phyloP scores from a whole-genome alignment of 805 yeast genomes.

The Candida sithepensis region DNA sequence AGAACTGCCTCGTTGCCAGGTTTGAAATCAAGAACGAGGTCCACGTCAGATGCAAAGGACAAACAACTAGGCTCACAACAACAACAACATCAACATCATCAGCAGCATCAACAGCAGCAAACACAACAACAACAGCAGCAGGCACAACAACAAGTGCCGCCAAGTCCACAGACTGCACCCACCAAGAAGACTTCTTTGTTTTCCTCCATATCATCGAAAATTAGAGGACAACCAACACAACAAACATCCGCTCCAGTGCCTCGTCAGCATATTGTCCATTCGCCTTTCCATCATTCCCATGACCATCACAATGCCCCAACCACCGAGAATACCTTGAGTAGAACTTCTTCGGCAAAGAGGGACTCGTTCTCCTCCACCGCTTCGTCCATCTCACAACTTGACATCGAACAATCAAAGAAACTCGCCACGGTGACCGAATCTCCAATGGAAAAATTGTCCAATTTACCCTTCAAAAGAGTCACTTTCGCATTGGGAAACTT shows the following conservation, averaged over 20 bases:
- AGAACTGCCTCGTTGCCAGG: conserved; percentile 15
- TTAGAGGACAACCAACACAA: conserved; percentile 21
- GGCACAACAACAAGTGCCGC: no score
- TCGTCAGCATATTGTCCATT: not conserved
- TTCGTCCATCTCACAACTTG: not conserved
- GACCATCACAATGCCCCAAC: no score
- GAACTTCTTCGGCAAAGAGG: no score
- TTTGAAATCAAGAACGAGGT: conserved; percentile 11
- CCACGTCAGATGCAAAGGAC: conserved; percentile 16
- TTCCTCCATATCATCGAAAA: conserved; percentile 33
- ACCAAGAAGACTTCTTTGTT: conserved; percentile 29
- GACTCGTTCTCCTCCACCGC: not conserved
- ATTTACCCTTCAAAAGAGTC: conserved; percentile 41
- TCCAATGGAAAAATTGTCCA: conserved; percentile 19
- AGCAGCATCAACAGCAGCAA: no score
- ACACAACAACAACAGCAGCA: no score
- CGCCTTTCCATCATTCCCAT: not conserved
- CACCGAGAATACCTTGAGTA: no score
- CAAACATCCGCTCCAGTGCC: conserved; percentile 9
- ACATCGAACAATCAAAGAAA: no score
- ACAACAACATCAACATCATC: no score
- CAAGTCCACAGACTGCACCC: no score
- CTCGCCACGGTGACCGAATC: not conserved
- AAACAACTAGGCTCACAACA: no score
- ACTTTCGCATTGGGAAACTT: conserved; percentile 48